Conservation (phyloP, 345 rosid genomes). For the Camelina sativa region DNA sequence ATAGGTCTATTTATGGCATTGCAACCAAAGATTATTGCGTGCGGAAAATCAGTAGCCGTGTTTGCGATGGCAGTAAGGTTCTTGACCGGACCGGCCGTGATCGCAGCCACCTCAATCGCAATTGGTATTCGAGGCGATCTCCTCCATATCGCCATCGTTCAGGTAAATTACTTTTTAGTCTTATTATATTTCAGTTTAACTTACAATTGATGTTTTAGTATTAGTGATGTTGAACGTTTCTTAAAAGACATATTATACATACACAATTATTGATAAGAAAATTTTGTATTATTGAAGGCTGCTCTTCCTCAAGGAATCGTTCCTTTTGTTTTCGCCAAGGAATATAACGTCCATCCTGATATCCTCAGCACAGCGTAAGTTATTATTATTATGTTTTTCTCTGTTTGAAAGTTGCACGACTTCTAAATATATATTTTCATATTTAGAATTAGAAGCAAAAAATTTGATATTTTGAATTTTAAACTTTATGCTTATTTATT, state of each 20-base stretch:
- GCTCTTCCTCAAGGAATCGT: constrained; percentile 76
- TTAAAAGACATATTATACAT: background rate
- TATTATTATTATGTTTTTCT: background rate
- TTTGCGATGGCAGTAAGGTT: constrained; percentile 87
- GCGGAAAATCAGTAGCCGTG: constrained; percentile 80
- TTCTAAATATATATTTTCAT: constrained; percentile 3
- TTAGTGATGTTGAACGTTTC: background rate
- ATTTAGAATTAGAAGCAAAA: background rate
- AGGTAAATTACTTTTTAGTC: constrained; percentile 44
- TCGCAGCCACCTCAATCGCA: constrained; percentile 84
- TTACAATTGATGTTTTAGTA: background rate
- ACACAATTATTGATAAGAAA: constrained; percentile 3
- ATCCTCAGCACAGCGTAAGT: constrained; percentile 78
- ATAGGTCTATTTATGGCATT: constrained; percentile 84
- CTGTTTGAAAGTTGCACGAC: background rate
- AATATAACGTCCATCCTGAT: constrained; percentile 71
- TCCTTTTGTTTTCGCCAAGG: constrained; percentile 75
- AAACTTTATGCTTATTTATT: background rate
- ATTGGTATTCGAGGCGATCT: constrained; percentile 77
- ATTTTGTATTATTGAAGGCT: constrained; percentile 50
- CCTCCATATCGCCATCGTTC: constrained; percentile 76
- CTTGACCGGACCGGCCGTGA: constrained; percentile 83
- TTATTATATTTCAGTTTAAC: background rate
- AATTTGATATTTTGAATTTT: background rate
- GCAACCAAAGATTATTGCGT: constrained; percentile 80